Conservation (phyloP, 495 filamentous ascomycete species). For the Aspergillus coremiiformis region DNA sequence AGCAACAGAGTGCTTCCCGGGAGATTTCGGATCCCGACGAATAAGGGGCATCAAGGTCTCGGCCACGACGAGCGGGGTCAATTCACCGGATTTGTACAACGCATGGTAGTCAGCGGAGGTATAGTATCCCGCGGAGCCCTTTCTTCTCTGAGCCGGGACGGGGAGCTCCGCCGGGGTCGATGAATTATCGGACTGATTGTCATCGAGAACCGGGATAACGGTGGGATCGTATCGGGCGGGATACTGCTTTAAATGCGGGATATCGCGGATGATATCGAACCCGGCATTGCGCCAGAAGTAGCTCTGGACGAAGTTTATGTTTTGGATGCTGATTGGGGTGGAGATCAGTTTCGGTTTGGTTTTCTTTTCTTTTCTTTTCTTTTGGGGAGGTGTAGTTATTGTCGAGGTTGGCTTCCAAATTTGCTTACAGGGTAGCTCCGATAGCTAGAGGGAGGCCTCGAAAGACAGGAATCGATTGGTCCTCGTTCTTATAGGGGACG, state of each 20-base stretch:
- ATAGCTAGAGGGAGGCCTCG: constrained; percentile 43
- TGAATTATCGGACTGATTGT: constrained; percentile 20
- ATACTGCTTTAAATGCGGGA: constrained; percentile 51
- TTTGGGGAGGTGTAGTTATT: not conserved
- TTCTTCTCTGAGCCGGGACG: constrained; percentile 22
- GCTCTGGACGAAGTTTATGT: constrained; percentile 46
- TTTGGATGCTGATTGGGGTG: constrained; percentile 40
- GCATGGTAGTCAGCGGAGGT: constrained; percentile 71
- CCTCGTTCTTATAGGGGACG: constrained; percentile 42
- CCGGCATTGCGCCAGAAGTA: constrained; percentile 71
- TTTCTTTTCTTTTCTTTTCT: not conserved
- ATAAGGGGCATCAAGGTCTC: constrained; percentile 65
- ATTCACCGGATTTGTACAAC: constrained; percentile 56
- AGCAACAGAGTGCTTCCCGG: constrained; percentile 57
- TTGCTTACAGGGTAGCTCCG: constrained; percentile 45
- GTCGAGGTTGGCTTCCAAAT: no score
- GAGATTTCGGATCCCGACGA: constrained; percentile 44
- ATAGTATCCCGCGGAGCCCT: constrained; percentile 46
- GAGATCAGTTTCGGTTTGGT: not conserved
- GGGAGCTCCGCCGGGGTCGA: constrained; percentile 21
- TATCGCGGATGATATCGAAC: constrained; percentile 53
- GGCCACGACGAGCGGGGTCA: constrained; percentile 65
- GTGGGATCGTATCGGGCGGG: constrained; percentile 72
- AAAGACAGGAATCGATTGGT: constrained; percentile 46
- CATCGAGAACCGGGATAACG: constrained; percentile 62